Conservation (phyloP, 106 monocot species). For the Triglochin maritima region DNA sequence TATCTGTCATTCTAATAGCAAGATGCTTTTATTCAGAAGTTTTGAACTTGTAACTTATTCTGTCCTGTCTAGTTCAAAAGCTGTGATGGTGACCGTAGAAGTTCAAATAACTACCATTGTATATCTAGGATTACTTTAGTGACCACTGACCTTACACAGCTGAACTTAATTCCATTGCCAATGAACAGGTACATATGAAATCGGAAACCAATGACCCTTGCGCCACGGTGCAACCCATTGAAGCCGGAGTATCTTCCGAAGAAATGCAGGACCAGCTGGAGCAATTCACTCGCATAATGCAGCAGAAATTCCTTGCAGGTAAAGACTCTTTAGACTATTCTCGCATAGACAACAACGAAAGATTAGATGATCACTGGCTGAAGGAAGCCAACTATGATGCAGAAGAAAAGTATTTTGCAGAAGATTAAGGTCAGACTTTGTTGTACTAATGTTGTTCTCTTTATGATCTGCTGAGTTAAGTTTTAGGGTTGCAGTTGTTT, state of each 20-base stretch:
- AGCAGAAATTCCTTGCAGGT: conserved; percentile 78
- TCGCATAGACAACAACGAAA: conserved; percentile 72
- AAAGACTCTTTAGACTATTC: conserved; percentile 78
- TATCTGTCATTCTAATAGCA: no score
- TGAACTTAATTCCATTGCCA: no score
- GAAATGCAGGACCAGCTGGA: conserved; percentile 78
- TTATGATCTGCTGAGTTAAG: no score
- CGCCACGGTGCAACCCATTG: neutral
- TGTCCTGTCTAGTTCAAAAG: no score
- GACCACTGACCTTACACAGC: no score
- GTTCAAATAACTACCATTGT: no score
- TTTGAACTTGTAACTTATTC: no score
- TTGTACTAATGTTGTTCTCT: no score
- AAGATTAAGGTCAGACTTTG: conserved; percentile 31
- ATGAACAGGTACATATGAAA: neutral
- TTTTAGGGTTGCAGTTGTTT: no score
- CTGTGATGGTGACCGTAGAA: no score
- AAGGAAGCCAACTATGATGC: conserved; percentile 74
- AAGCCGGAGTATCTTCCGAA: conserved; percentile 28
- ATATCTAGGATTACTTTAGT: no score
- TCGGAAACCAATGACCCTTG: neutral
- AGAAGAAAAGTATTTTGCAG: conserved; percentile 88
- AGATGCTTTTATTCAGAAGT: no score
- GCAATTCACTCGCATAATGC: conserved; percentile 87
- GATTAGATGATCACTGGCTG: conserved; percentile 86